Evolutionary conservation across 2,329 filamentous ascomycete species (phyloP), one percentile per base, ranked within the genome.

Genomic region (Fusarium albosuccineum): DNA sequence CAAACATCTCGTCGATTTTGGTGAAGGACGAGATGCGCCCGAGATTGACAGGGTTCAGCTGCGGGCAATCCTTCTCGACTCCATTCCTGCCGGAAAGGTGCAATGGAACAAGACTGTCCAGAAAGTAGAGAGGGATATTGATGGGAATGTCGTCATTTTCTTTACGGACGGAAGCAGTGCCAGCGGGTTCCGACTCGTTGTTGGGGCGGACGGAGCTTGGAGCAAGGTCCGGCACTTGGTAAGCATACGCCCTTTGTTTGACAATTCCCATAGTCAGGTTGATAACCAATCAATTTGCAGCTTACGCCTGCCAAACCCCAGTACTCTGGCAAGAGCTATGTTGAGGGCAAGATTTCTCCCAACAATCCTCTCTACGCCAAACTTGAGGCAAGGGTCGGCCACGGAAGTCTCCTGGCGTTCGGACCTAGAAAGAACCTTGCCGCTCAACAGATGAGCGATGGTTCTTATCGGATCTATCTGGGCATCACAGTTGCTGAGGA

Each of bases 181-280:
- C 5, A 34, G 27, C 10, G 44, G 16, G 27, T 48, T 48, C 16
- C 30, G 7, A 5, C 11, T 48, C 9, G 44, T 48, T 6, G 16
- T 48, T 48, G 44, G 44, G 9, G 44, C 44, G 13, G 44, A 48
- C 8, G 44, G 44, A 17, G 44, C 29, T 11, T 48, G 44, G 44
- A 48, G 44, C 44, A 48, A 48, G 29, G 30, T 48, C 11, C 29
- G 29, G 11, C 29, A 34, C 16, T 26, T 48, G 44, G 44, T 48
- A 26, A 34, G 44, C 29, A 5, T 9, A 30, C n/a, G 6, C n/a
- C 14, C 7, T n/a, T 6, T 16, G 11, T 9, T 16, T 4, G 29
- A 29, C 11, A 10, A 11, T 11, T 7, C 4, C 4, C 3, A 6
- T 17, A 11, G 4, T 22, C 22, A 16, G 26, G 10, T 2, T 13